Base-by-base conservation (phyloP, 1,139 yeast species). In the Barnettozyma hawaiiensis region DNA sequence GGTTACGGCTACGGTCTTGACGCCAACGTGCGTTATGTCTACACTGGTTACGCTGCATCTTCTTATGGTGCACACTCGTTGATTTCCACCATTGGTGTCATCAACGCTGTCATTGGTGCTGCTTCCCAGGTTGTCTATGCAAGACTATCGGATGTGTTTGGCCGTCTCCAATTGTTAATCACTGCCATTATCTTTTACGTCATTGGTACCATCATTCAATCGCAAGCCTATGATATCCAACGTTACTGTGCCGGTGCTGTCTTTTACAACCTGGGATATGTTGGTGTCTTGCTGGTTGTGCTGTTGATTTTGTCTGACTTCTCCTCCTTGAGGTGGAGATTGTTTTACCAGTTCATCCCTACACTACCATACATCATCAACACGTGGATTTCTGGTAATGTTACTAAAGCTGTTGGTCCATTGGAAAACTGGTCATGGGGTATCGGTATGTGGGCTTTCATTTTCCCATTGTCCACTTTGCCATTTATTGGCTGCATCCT, bases 391-490 rank as follows among this genome's bases (percentile, higher is more conserved):
- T 64, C 80, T 20, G 90, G 89, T 57, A 67, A 78, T 50, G 65
- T 83, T 38, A 65, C 75, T 9, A 51, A 53, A 20, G 67, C 58
- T 5, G 68, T 63, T 9, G 59, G 66, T 32, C 69, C 65, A 41
- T 58, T 47, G 55, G 50, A 54, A 40, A 55, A 67, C 33, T 83
- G 94, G 94, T 70, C 75, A 31, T 83, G 81, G 78, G 81, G 81
- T 53, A 78, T 82, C 52, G 90, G 83, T 33, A 81, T 83, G 75
- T 84, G 85, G 85, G 89, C 89, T 1, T 79, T 81, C 56, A 80
- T 84, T 47, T 72, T 80, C 66, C 90, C 92, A 22, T 66, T 81
- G 27, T 59, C 76, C 6, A 69, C 81, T 52, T 45, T 83, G 19
- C 92, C 92, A 21, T 63, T 84, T 44, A 52, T 79, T 23, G 47